Conservation (phyloP, 257 asterid species). For the Capsicum baccatum region DNA sequence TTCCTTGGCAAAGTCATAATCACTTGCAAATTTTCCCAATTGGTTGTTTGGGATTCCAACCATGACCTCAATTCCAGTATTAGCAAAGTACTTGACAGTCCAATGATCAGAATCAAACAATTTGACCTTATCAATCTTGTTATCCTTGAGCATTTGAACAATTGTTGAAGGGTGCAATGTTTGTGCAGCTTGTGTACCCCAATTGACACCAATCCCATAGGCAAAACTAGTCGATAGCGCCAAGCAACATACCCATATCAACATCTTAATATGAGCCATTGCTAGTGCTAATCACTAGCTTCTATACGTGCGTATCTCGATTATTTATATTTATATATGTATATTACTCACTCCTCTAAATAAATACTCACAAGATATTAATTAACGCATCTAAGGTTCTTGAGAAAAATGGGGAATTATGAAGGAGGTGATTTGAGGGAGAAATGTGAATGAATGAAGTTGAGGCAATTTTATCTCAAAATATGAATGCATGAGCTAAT, state of each 20-base stretch:
- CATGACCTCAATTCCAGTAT: conserved; percentile 79
- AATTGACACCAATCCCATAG: conserved; percentile 65
- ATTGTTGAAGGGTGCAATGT: conserved; percentile 45
- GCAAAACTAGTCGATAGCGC: conserved; percentile 26
- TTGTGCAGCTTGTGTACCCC: conserved; percentile 80
- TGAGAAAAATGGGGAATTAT: background rate
- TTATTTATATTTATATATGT: background rate
- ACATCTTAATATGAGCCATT: conserved; percentile 26
- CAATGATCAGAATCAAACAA: conserved; percentile 66
- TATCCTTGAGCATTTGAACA: conserved; percentile 63
- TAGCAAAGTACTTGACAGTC: conserved; percentile 56
- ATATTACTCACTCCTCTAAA: no score
- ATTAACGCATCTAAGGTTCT: background rate
- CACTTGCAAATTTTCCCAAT: conserved; percentile 43
- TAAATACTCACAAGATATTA: background rate
- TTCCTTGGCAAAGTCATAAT: conserved; percentile 57
- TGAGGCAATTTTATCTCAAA: background rate
- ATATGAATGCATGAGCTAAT: conserved; percentile 12
- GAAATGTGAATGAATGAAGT: background rate
- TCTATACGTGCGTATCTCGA: background rate
- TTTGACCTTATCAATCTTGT: conserved; percentile 54
- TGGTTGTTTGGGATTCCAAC: conserved; percentile 79
- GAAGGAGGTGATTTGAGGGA: background rate
- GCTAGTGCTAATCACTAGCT: conserved; percentile 27
- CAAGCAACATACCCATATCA: conserved; percentile 30